Conservation (phyloP, 306 rosid species). For the Inga laurina region DNA sequence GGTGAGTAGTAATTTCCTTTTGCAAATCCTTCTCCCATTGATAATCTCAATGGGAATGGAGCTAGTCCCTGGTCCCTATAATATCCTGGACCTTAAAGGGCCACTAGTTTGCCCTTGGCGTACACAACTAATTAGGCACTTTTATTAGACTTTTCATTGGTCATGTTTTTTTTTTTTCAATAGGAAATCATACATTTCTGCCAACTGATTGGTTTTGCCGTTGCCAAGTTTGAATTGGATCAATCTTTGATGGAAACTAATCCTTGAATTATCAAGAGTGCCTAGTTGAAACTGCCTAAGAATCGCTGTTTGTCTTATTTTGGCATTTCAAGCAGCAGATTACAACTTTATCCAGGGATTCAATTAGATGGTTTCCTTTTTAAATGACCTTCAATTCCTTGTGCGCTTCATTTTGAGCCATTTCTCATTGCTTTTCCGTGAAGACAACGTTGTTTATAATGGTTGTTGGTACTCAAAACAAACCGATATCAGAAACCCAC, state of each 20-base stretch:
- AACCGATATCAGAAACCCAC: slow-evolving; percentile 1
- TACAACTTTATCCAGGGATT: not conserved
- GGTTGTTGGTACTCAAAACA: not conserved
- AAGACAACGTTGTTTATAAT: not conserved
- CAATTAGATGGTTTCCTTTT: not conserved
- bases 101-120: slow-evolving; percentile 29
- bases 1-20: not conserved
- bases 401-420: not conserved
- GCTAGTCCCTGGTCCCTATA: slow-evolving; percentile 16
- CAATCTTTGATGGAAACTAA: slow-evolving; percentile 21
- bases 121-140: not conserved
- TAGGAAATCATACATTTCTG: slow-evolving; percentile 10
- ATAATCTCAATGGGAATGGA: slow-evolving; percentile 17
- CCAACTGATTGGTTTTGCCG: slow-evolving; percentile 6
- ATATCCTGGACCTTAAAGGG: slow-evolving; percentile 26
- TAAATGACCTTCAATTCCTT: not conserved
- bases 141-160: slow-evolving; percentile 10
- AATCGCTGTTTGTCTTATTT: not conserved
- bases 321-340: slow-evolving; percentile 10
- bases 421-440: not conserved
- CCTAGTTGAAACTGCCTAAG: slow-evolving; percentile 10
- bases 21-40: slow-evolving; percentile 6
- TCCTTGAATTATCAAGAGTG: not conserved
- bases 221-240: slow-evolving; percentile 31
- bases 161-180: slow-evolving; percentile 10